These are phyloP conservation scores for Yamadazyma atlantica DNA, from an alignment of 1,139 yeast genomes.

Conservation along the genomic window DNA sequence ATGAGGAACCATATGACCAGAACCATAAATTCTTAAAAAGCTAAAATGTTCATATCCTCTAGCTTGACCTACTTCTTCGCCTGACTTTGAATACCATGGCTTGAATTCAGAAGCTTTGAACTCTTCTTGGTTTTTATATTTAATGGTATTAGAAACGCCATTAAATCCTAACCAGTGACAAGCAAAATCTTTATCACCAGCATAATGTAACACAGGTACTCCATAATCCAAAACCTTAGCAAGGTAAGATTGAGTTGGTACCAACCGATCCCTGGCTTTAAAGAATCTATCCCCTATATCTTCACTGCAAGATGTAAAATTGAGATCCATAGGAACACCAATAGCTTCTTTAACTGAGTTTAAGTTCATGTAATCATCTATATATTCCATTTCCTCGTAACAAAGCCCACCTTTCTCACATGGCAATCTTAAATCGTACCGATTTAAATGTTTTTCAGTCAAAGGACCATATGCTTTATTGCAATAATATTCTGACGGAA, in stretches of 20 bases:
- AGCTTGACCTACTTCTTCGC: constrained; percentile 57
- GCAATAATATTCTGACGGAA: constrained; percentile 50
- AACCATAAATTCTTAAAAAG: constrained; percentile 61
- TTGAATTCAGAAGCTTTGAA: constrained; percentile 28
- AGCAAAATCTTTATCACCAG: constrained; percentile 41
- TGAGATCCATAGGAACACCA: constrained; percentile 57
- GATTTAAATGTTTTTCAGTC: constrained; percentile 59
- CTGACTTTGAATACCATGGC: constrained; percentile 39
- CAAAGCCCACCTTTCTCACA: constrained; percentile 57
- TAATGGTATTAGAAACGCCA: constrained; percentile 27
- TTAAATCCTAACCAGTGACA: constrained; percentile 44
- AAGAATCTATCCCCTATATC: constrained; percentile 57
- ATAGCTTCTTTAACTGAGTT: constrained; percentile 59
- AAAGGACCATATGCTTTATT: constrained; percentile 49
- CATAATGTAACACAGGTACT: constrained; percentile 38
- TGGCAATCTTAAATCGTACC: constrained; percentile 63
- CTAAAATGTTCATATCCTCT: constrained; percentile 56
- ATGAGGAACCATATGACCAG: constrained; percentile 79
- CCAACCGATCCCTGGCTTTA: constrained; percentile 59
- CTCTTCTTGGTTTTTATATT: constrained; percentile 21
- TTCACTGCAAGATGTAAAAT: constrained; percentile 56
- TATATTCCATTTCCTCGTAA: constrained; percentile 54
- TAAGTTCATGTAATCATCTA: constrained; percentile 59
- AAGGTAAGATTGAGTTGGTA: constrained; percentile 65
- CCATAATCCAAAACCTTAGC: constrained; percentile 55